Conservation (phyloP, 805 yeast species). For the Grigorovia humatica region DNA sequence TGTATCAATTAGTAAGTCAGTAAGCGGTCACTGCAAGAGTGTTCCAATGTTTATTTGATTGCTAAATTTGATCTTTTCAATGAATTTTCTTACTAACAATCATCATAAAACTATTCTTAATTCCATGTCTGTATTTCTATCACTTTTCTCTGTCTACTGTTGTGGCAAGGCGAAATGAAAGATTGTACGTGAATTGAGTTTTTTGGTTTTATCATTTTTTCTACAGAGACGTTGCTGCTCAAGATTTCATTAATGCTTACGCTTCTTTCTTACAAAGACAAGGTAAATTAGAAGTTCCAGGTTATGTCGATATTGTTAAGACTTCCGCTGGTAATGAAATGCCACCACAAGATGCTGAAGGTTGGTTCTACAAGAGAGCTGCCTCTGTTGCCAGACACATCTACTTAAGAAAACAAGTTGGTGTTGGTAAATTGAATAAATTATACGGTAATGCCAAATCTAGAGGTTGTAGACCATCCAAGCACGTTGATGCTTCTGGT, state of each 20-base stretch:
- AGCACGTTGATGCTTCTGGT: constrained; percentile 98
- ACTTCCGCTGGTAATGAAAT: constrained; percentile 97
- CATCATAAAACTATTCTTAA: constrained; percentile 9
- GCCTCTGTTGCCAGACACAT: constrained; percentile 99
- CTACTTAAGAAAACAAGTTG: constrained; percentile 98
- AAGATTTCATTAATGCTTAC: constrained; percentile 98
- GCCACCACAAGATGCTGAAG: constrained; percentile 99
- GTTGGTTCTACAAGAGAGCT: constrained; percentile 99
- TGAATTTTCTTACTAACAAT: constrained; percentile 2
- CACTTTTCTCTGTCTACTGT: no score
- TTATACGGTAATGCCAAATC: constrained; percentile 98
- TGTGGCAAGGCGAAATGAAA: neutral
- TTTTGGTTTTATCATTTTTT: constrained; percentile 6
- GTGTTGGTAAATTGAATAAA: constrained; percentile 98
- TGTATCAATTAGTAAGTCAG: neutral
- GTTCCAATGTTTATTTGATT: neutral
- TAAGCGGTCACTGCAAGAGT: neutral
- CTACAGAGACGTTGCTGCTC: constrained; percentile 99
- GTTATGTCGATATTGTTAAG: constrained; percentile 99
- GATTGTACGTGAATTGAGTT: constrained; percentile 18
- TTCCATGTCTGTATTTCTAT: no score
- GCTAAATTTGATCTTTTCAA: neutral
- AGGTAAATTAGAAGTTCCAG: constrained; percentile 99
- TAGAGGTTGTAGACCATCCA: constrained; percentile 99
- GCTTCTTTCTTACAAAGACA: constrained; percentile 99